Percentiles rank a stretch among this genome's conserved stretches.
These are phyloP conservation scores for Ziziphus jujuba DNA, from an alignment of 306 rosid species.

Conservation along the genomic window DNA sequence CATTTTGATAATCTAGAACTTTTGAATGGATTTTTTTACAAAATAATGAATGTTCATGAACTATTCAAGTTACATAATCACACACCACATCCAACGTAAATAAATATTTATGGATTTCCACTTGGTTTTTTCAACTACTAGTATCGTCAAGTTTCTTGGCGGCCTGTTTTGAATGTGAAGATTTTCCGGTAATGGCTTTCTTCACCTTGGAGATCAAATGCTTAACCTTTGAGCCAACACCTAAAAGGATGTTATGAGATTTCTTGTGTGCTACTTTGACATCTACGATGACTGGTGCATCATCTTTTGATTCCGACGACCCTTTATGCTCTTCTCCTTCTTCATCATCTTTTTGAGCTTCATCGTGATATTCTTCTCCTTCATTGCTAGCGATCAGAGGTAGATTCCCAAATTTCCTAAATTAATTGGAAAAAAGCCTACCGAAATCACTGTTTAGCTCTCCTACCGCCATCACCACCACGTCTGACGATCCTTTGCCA, in stretches of 20 bases:
- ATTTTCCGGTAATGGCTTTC: conserved; percentile 66
- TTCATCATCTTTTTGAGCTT: conserved; percentile 18
- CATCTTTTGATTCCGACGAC: conserved; percentile 18
- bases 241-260: conserved; percentile 55
- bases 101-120: neutral
- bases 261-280: conserved; percentile 51
- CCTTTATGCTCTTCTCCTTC: conserved; percentile 17
- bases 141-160: neutral
- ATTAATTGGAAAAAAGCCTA: no score
- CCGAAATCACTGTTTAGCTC: no score
- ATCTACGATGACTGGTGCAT: conserved; percentile 35
- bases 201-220: conserved; percentile 74
- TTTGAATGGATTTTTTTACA: neutral
- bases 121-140: conserved; percentile 13
- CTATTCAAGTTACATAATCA: neutral
- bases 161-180: conserved; percentile 46
- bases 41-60: neutral
- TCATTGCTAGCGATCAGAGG: no score
- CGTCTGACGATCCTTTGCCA: no score
- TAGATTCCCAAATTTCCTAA: no score
- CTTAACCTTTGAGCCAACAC: conserved; percentile 72
- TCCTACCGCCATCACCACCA: no score
- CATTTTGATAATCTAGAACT: no score
- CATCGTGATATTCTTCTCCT: conserved; percentile 23
- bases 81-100: conserved; percentile 17